These are phyloP conservation scores for Effrenium voratum DNA, from an alignment of 73 alveolate genomes.

Conservation along the genomic window DNA sequence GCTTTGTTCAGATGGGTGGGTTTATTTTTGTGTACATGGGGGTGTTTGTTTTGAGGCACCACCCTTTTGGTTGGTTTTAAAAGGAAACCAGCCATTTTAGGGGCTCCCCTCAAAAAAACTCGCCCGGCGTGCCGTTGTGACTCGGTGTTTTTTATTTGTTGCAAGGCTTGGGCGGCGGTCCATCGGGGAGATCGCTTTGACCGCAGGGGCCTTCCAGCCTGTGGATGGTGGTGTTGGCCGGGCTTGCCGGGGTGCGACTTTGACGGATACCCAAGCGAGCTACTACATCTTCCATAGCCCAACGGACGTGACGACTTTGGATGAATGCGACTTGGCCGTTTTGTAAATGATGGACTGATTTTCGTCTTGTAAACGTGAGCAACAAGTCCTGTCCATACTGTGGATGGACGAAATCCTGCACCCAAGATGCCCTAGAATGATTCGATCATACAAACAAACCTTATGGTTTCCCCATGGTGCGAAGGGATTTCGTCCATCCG, in stretches of 20 bases:
- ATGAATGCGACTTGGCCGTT: no score
- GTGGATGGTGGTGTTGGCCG: slow-evolving; percentile 49
- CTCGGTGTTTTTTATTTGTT: not conserved
- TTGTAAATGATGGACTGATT: no score
- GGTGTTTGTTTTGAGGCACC: not conserved
- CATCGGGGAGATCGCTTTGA: not conserved
- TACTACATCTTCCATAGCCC: slow-evolving; percentile 46
- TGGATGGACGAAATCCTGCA: no score
- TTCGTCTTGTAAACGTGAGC: no score
- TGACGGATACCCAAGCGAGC: slow-evolving; percentile 29
- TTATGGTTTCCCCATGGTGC: no score
- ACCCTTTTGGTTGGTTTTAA: not conserved
- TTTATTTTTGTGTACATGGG: not conserved
- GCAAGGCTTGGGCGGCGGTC: slow-evolving; percentile 31
- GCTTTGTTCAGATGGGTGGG: not conserved
- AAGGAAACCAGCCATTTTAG: no score
- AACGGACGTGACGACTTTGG: slow-evolving; percentile 6
- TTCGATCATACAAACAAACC: no score
- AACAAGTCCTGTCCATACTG: no score
- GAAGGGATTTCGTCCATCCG: no score
- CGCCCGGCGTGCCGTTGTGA: not conserved
- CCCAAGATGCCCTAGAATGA: no score
- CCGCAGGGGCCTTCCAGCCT: slow-evolving; percentile 3
- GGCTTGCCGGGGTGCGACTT: slow-evolving; percentile 61
- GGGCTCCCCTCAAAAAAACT: no score